A percentile compares a stretch with the other conserved stretches of the same genome.
Evolutionary conservation across 352 stramenopile genomes (phyloP).

Genomic region (Phytophthora hybrid): DNA sequence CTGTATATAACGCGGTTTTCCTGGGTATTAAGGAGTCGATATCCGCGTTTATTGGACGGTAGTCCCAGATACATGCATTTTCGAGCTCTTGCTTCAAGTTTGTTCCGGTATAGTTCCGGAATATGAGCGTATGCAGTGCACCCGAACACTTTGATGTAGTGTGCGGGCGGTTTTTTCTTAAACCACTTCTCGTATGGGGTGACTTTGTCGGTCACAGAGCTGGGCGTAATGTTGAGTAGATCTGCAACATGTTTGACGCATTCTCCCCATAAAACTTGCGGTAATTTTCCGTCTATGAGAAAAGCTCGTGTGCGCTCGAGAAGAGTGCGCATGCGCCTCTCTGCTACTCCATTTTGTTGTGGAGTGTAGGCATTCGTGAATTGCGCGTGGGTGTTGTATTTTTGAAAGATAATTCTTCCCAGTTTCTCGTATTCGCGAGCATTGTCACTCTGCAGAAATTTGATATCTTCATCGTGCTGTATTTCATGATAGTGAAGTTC

Average conservation of each 20-base stretch:
- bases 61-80: conserved; percentile 25
- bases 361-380: conserved; percentile 36
- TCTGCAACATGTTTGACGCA: no score
- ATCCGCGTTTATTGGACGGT: conserved; percentile 26
- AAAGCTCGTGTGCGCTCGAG: no score
- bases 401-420: conserved; percentile 25
- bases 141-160: conserved; percentile 25
- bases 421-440: conserved; percentile 33
- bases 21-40: conserved; percentile 12
- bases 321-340: conserved; percentile 37
- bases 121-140: conserved; percentile 23
- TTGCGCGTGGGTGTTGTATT: conserved; percentile 29
- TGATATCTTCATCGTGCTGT: conserved; percentile 18
- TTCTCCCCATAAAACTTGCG: no score
- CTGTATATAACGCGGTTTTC: conserved; percentile 28
- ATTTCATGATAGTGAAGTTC: conserved; percentile 13
- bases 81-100: conserved; percentile 23
- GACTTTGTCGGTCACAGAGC: conserved; percentile 18
- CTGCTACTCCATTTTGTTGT: conserved; percentile 37
- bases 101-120: conserved; percentile 14
- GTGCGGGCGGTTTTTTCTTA: conserved; percentile 6
- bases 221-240: conserved; percentile 24
- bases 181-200: conserved; percentile 27
- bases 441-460: conserved; percentile 33
- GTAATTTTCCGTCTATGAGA: no score